Base-by-base conservation (phyloP, 768 basidiomycete species). In the Rhodotorula toruloides region DNA sequence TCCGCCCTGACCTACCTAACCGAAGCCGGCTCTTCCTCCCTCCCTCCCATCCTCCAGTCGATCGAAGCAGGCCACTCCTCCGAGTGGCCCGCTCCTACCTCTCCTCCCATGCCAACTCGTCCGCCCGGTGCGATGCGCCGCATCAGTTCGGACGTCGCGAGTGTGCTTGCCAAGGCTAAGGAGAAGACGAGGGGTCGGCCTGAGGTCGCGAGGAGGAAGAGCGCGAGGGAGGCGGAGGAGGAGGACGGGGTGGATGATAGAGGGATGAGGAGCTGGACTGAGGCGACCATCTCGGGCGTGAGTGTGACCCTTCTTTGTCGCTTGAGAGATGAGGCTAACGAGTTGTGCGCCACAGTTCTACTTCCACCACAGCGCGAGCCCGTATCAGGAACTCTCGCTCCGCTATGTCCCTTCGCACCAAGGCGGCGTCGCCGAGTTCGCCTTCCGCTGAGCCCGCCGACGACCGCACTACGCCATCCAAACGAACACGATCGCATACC, bases 401-500 rank as follows among this genome's bases (percentile, higher is more conserved):
- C 54, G 42, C 43, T 58, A 67, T 34, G 61, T 62, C 32, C 89
- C 88, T 9, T 85, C 85, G 34, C 90, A 90, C 88, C 87, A 84
- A 70, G 89, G 91, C 43, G 93, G 90, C 79, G 94, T 93, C 78
- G 93, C 89, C 79, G 14, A 31, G 7, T 67, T 62, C 32, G 11
- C 37, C 8, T 62, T 67, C 61, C 61, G 61, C 31, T 61, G 19
- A 44, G 29, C 48, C 48, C 13, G 8, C 12, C 9, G 16, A 8
- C 90, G 92, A 77, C 87, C 87, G 81, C 88, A 91, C 76, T 91
- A 89, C 61, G 89, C 90, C 75, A 90, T 88, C 84, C 42, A 43
- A n/a, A n/a, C n/a, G n/a, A n/a, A n/a, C n/a, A n/a, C n/a, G n/a
- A n/a, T n/a, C n/a, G n/a, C n/a, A n/a, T n/a, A n/a, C n/a, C n/a